Base-by-base conservation (phyloP, 352 stramenopile genomes). In the Salisapilia sapeloensis region DNA sequence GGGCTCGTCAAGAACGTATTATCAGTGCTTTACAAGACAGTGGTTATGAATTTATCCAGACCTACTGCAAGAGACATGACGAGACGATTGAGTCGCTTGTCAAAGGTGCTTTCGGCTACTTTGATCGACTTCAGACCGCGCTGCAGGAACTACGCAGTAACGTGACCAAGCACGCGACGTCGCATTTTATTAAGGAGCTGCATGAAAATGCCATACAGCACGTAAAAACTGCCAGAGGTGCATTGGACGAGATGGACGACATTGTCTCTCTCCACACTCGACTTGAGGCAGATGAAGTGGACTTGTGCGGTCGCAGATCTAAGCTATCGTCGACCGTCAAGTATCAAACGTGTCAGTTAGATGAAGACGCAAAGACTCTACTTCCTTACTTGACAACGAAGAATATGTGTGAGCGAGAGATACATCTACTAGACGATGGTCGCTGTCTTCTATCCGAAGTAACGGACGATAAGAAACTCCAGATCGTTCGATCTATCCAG, bases 401-500 rank as follows among this genome's bases (percentile, higher is more conserved):
- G n/a, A n/a, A n/a, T n/a, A n/a, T n/a, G n/a, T n/a, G n/a, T n/a
- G n/a, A n/a, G 1, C 23, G 33, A 15, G 38, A 25, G 2, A 30
- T 44, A n/a, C 33, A 33, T 25, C 38, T 29, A n/a, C 24, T 44
- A 8, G 38, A 38, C 15, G 38, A 44, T 14, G 38, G 38, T 17
- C 31, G 22, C 0, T 29, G 36, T 5, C 15, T 44, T 11, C 38
- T 44, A 4, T 20, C 32, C 4, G 29, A 37, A 14, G 26, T 17
- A n/a, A 13, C 35, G 4, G 23, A 26, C 19, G 17, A 20, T 7
- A 11, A 9, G 2, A 13, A 8, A 21, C 2, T 3, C 13, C 14
- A 25, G 38, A n/a, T n/a, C n/a, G n/a, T n/a, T 6, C n/a, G 36
- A 12, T 37, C 29, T 17, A 38, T 44, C 38, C 36, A 62, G 9